Percentiles rank a stretch among this genome's conserved stretches.
These are phyloP conservation scores for Podospora bellae-mahoneyi DNA, from an alignment of 495 filamentous ascomycete genomes.

Conservation along the genomic window DNA sequence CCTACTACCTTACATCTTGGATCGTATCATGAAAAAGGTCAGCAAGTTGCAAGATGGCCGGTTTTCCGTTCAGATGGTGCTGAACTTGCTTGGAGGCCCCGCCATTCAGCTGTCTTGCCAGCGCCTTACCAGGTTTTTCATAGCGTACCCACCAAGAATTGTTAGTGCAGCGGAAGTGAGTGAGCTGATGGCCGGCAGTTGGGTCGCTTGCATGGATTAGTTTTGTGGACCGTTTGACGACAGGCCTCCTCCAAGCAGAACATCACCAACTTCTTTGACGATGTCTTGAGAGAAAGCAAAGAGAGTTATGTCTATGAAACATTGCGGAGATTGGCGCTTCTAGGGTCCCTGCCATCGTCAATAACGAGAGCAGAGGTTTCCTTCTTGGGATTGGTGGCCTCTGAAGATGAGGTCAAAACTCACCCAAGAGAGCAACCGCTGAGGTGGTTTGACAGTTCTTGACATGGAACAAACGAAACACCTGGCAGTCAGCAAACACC, in stretches of 20 bases:
- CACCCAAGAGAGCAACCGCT: too few species aligned
- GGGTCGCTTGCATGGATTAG: slow-evolving; percentile 4
- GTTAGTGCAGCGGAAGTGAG: neutral
- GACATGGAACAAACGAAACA: neutral
- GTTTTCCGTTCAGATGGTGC: neutral
- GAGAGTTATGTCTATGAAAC: neutral
- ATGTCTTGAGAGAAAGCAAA: neutral
- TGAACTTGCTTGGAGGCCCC: slow-evolving; percentile 6
- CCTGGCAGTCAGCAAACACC: neutral
- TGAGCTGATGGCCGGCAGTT: neutral
- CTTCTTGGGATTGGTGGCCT: neutral
- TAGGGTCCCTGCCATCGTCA: neutral
- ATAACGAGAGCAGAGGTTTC: neutral
- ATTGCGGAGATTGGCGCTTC: neutral
- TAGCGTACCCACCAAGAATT: neutral
- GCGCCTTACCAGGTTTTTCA: neutral
- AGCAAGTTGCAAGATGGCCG: too few species aligned
- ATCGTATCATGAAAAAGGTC: too few species aligned
- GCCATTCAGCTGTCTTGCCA: neutral
- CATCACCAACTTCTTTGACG: neutral
- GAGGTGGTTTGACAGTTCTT: too few species aligned
- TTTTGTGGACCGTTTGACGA: neutral
- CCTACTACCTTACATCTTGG: too few species aligned
- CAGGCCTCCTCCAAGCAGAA: slow-evolving; percentile 4
- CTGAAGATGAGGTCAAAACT: neutral